These are phyloP conservation scores for Psilocybe azurescens DNA, from an alignment of 768 basidiomycete species.

Conservation along the genomic window DNA sequence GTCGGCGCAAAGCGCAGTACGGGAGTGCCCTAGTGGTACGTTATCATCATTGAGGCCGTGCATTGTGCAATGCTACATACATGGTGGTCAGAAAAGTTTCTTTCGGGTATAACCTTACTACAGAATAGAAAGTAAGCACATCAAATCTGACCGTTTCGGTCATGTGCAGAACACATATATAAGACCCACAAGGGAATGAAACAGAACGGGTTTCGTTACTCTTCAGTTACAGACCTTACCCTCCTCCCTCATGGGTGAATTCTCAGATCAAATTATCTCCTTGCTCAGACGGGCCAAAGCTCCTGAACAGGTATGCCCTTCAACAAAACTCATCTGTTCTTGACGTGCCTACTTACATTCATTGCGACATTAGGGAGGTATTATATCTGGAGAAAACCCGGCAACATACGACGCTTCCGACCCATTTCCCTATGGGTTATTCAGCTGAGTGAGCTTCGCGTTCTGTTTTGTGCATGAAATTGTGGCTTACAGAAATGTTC, in stretches of 20 bases:
- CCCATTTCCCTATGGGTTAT: conserved; percentile 82
- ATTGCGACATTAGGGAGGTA: conserved; percentile 54
- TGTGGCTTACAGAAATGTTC: conserved; percentile 2
- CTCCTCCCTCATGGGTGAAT: conserved; percentile 49
- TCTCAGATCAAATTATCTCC: conserved; percentile 40
- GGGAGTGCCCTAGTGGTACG: too few species aligned
- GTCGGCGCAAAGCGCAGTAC: too few species aligned
- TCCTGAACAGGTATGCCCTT: conserved; percentile 46
- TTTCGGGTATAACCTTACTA: too few species aligned
- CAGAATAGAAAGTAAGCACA: background rate
- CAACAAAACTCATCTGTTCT: background rate
- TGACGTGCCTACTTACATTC: background rate
- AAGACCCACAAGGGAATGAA: background rate
- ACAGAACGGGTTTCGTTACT: background rate
- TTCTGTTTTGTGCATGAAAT: background rate
- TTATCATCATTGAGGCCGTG: too few species aligned
- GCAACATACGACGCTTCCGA: conserved; percentile 60
- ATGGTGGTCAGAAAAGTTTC: too few species aligned
- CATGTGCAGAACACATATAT: background rate
- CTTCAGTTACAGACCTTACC: conserved; percentile 2
- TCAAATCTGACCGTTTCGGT: background rate
- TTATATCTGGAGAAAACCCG: conserved; percentile 80
- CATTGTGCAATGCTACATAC: too few species aligned
- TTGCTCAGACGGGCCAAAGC: conserved; percentile 45
- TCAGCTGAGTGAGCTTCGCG: conserved; percentile 60